Base-by-base conservation (phyloP, 257 asterid species). In the Striga asiatica region DNA sequence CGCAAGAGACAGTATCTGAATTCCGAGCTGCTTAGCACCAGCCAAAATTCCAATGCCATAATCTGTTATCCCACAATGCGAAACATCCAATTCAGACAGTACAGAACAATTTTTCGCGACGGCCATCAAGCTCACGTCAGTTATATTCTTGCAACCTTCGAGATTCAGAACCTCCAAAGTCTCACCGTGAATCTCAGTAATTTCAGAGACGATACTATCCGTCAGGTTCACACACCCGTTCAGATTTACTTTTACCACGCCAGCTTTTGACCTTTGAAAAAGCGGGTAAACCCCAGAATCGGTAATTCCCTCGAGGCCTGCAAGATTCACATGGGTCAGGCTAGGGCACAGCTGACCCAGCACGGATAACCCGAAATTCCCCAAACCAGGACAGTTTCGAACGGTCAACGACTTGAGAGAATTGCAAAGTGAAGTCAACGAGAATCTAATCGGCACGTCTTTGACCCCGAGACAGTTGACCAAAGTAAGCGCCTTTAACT, bases 301-400 rank as follows among this genome's bases (percentile, higher is more conserved):
- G 0, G 93, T 81, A 28, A 88, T 55, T 19, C 68, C 74, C 42
- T 59, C 45, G 37, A 85, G 86, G 45, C 81, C 76, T 14, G 55
- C 69, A 24, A 92, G 79, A 48, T 81, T 79, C 29, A 92, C 41
- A 4, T 74, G 77, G 55, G 73, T 64, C 42, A 92, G 56, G 2
- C 75, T 78, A 6, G 91, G 85, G 81, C 95, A 92, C 32, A 84
- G 42, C 13, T 54, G 60, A 23, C 79, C 81, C 65, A 85, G 60
- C 56, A 79, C 37, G 62, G 60, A 65, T 66, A 92, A 71, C 57
- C 81, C 76, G 38, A 58, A 62, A 65, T 88, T 63, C 13, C 93
- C 88, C 2, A 88, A 65, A 39, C 94, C 94, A 0, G 93, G 86
- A 64, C 97, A 92, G 77, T 82, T 78, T 12, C 54, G 68, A 50